Evolutionary conservation across 2,329 filamentous ascomycete species (phyloP).

Genomic region (Aspergillus thermomutatus): DNA sequence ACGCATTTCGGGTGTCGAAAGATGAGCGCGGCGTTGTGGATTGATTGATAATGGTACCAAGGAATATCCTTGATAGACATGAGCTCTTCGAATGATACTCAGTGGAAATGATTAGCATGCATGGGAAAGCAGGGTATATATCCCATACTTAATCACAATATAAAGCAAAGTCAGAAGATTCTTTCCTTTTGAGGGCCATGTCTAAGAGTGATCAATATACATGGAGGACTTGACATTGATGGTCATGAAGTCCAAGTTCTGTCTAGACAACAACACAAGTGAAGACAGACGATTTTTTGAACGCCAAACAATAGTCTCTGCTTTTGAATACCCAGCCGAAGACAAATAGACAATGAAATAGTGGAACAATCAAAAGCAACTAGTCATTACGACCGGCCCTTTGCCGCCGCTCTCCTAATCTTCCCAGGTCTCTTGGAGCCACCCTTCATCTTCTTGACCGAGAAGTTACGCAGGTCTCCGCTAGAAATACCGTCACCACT

Average conservation of each 20-base stretch:
- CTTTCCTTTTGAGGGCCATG: not conserved
- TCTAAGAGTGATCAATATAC: not conserved
- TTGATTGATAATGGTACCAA: not conserved
- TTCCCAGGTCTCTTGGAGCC: conserved; percentile 50
- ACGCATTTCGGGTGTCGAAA: not conserved
- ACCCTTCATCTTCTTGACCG: conserved; percentile 78
- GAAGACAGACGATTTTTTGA: not conserved
- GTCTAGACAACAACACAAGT: not conserved
- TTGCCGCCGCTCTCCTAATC: conserved; percentile 43
- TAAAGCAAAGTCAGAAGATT: not conserved
- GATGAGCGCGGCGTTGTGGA: not conserved
- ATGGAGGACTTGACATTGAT: not conserved
- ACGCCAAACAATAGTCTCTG: not conserved
- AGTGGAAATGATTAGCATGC: not conserved
- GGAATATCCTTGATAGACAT: not conserved
- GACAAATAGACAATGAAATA: not conserved
- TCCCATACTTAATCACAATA: not conserved
- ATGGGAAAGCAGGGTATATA: not conserved
- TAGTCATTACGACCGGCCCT: conserved; percentile 20
- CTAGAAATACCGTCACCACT: conserved; percentile 83
- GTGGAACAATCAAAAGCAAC: not conserved
- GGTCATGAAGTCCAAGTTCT: not conserved
- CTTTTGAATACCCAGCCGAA: not conserved
- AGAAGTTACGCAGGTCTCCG: conserved; percentile 77
- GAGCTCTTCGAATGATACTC: not conserved